Conservation (phyloP, 1,284 basidiomycete genomes). For the Pyrrhoderma noxium region DNA sequence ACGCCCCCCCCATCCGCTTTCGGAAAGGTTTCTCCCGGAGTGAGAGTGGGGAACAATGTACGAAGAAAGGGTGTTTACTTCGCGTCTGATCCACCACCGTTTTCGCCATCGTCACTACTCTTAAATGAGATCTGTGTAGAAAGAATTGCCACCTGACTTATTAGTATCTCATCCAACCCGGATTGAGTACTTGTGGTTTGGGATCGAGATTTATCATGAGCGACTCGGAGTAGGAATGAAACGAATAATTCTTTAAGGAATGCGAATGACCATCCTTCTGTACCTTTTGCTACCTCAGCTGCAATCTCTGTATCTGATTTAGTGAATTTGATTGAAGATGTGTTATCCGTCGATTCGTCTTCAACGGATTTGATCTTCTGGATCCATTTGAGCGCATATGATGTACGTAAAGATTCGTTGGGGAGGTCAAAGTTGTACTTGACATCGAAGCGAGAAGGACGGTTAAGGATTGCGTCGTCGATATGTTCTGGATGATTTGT, state of each 20-base stretch:
- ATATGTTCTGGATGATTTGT: constrained; percentile 43
- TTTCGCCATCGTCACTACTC: constrained; percentile 8
- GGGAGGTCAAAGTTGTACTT: constrained; percentile 36
- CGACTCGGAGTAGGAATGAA: constrained; percentile 26
- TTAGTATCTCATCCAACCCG: background rate
- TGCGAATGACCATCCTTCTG: constrained; percentile 27
- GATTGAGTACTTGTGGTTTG: background rate
- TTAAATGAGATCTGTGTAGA: background rate
- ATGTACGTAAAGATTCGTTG: constrained; percentile 19
- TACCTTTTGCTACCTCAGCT: constrained; percentile 22
- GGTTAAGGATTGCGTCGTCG: constrained; percentile 38
- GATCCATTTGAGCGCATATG: constrained; percentile 25
- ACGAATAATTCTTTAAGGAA: constrained; percentile 29
- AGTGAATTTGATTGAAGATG: background rate
- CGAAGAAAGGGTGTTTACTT: constrained; percentile 9
- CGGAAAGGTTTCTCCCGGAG: no score
- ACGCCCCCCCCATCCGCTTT: no score
- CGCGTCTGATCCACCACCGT: constrained; percentile 25
- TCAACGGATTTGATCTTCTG: constrained; percentile 18
- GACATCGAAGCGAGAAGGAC: constrained; percentile 41
- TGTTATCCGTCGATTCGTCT: background rate
- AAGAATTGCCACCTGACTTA: background rate
- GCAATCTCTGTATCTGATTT: constrained; percentile 12
- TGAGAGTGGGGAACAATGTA: background rate
- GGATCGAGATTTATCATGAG: constrained; percentile 24